Evolutionary conservation across 2,329 filamentous ascomycete species (phyloP).

Genomic region (Drechslerella stenobrocha): DNA sequence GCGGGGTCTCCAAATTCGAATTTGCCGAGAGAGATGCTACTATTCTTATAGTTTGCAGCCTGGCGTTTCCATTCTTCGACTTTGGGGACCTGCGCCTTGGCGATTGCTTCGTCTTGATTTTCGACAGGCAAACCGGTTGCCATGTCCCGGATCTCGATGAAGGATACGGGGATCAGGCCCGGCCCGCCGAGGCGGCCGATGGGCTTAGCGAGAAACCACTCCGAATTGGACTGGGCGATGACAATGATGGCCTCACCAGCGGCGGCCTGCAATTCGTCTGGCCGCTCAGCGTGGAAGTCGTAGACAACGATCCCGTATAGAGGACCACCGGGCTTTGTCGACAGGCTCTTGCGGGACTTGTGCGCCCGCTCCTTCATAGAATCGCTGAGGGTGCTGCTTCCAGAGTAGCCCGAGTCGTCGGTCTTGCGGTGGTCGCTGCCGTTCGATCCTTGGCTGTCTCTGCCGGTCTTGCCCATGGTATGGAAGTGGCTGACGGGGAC

Average conservation of each 20-base stretch:
- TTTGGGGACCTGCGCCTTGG: slow-evolving; percentile 83
- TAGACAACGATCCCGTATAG: slow-evolving; percentile 97
- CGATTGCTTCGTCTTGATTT: slow-evolving; percentile 82
- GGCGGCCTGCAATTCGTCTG: slow-evolving; percentile 95
- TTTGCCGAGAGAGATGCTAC: slow-evolving; percentile 92
- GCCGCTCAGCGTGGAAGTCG: slow-evolving; percentile 89
- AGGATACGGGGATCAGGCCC: slow-evolving; percentile 92
- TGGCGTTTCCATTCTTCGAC: slow-evolving; percentile 99
- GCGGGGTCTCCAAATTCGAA: slow-evolving; percentile 66
- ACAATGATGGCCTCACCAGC: slow-evolving; percentile 96
- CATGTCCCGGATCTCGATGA: slow-evolving; percentile 96
- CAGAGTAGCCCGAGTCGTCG: slow-evolving; percentile 87
- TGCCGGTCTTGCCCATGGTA: slow-evolving; percentile 83
- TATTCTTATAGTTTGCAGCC: slow-evolving; percentile 98
- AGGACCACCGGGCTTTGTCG: slow-evolving; percentile 69
- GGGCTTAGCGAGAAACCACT: slow-evolving; percentile 99
- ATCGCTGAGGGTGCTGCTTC: slow-evolving; percentile 54
- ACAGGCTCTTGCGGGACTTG: slow-evolving; percentile 53
- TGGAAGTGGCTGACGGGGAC: slow-evolving; percentile 96
- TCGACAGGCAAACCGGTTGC: slow-evolving; percentile 77
- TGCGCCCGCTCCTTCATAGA: slow-evolving; percentile 52
- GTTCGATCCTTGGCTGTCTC: slow-evolving; percentile 76
- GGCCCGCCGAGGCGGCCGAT: slow-evolving; percentile 95
- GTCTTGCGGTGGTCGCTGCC: slow-evolving; percentile 61
- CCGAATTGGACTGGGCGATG: slow-evolving; percentile 95